Base-by-base conservation (phyloP, 2,329 filamentous ascomycete species). In the Metarhizium sp. region DNA sequence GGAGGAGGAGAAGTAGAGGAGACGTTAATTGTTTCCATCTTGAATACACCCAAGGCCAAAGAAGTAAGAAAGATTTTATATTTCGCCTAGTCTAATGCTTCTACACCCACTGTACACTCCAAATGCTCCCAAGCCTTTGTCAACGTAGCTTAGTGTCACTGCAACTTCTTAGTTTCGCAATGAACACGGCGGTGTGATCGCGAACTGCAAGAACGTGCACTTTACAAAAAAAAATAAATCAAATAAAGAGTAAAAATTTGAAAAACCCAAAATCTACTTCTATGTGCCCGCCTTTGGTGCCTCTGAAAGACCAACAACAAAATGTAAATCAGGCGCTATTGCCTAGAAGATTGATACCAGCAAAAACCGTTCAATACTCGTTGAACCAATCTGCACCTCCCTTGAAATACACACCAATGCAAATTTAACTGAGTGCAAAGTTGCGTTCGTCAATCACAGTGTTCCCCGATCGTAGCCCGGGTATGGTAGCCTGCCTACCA, bases 391-490 rank as follows among this genome's bases (percentile, higher is more conserved):
- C 25, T 20, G 4, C 29, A 25, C 10, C 42, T 11, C 16, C 6
- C 25, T 16, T 10, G 11, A 2, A 30, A 20, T 16, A 11, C 13
- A 8, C 25, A 25, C 18, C 42, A 18, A 34, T 2, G 5, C 25
- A 25, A 32, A 20, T 4, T 53, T 42, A 54, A 29, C 36, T 56
- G 45, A 63, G 55, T n/a, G 58, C 58, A 60, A 71, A 71, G 59
- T 66, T 72, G 36, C 70, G 65, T 48, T 71, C 69, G 51, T 73
- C 71, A 58, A 73, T 66, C 11, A 69, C 70, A 13, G 72, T 74
- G 57, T 71, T 66, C 1, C 72, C 72, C 13, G 70, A 69, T 50
- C 63, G 65, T 50, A 73, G 59, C 13, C 65, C 60, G 1, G 69
- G 66, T 52, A 62, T 65, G 30, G 63, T 69, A 29, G 60, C 65